A percentile compares a stretch with the other conserved stretches of the same genome.
Conservation (phyloP, 2,329 filamentous ascomycete species). For the Tolypocladium tropicale region DNA sequence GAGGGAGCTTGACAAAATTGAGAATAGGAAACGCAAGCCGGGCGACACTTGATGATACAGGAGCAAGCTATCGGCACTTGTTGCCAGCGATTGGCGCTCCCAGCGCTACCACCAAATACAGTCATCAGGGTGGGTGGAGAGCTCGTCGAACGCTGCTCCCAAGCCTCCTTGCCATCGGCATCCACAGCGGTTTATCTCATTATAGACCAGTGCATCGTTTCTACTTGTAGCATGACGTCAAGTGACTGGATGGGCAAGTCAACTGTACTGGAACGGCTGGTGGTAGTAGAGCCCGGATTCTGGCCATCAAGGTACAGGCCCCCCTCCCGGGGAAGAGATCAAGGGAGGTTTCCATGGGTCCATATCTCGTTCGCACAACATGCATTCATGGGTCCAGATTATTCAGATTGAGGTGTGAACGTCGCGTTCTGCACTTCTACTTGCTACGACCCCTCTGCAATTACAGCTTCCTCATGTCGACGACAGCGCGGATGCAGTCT, state of each 20-base stretch:
- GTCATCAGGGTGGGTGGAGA: too few species aligned
- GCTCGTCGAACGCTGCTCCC: too few species aligned
- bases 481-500: conserved; percentile 93
- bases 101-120: too few species aligned
- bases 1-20: neutral
- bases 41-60: neutral
- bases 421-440: neutral
- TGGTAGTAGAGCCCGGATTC: neutral
- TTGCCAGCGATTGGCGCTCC: neutral
- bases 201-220: too few species aligned
- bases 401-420: neutral
- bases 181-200: neutral
- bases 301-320: neutral
- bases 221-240: neutral
- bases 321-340: neutral
- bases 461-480: conserved; percentile 46
- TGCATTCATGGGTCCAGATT: neutral
- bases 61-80: neutral
- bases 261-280: neutral
- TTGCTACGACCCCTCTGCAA: neutral
- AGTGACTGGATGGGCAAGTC: neutral
- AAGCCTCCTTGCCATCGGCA: too few species aligned
- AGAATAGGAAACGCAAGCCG: neutral
- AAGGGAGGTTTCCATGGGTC: too few species aligned
- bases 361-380: too few species aligned